Percentiles rank a stretch among this genome's conserved stretches.
phyloP scores from a whole-genome alignment of 768 basidiomycete species.

The Tylopilus sp. region DNA sequence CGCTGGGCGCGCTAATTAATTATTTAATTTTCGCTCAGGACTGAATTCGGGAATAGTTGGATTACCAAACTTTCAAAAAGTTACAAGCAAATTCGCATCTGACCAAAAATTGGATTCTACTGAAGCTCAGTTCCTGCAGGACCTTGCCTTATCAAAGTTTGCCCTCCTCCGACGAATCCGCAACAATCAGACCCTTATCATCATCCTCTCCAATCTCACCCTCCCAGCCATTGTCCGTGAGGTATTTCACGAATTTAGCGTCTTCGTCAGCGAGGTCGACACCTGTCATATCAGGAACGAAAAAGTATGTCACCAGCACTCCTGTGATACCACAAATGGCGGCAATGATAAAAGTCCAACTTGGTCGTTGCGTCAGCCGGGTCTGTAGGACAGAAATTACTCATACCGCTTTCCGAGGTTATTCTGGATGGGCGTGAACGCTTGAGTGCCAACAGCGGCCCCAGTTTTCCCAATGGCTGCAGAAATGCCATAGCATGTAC shows the following conservation, averaged over 20 bases:
- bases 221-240: slow-evolving; percentile 62
- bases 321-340: slow-evolving; percentile 66
- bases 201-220: slow-evolving; percentile 60
- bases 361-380: slow-evolving; percentile 16
- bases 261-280: slow-evolving; percentile 67
- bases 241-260: slow-evolving; percentile 54
- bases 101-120: background rate
- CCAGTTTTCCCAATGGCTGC: slow-evolving; percentile 70
- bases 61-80: too few relatives aligned
- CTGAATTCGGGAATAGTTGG: too few relatives aligned
- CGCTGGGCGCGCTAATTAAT: too few relatives aligned
- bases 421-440: slow-evolving; percentile 64
- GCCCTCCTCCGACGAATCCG: slow-evolving; percentile 4
- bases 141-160: background rate
- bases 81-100: slow-evolving; percentile 11
- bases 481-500: slow-evolving; percentile 67
- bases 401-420: slow-evolving; percentile 62
- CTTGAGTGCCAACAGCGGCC: slow-evolving; percentile 69
- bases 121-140: too few relatives aligned
- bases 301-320: slow-evolving; percentile 63
- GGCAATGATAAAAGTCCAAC: slow-evolving; percentile 66
- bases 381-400: background rate
- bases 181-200: slow-evolving; percentile 29
- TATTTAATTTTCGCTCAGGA: too few relatives aligned
- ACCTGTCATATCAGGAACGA: slow-evolving; percentile 65